Conservation (phyloP, 1,284 basidiomycete genomes). For the Sporisorium sorghi region DNA sequence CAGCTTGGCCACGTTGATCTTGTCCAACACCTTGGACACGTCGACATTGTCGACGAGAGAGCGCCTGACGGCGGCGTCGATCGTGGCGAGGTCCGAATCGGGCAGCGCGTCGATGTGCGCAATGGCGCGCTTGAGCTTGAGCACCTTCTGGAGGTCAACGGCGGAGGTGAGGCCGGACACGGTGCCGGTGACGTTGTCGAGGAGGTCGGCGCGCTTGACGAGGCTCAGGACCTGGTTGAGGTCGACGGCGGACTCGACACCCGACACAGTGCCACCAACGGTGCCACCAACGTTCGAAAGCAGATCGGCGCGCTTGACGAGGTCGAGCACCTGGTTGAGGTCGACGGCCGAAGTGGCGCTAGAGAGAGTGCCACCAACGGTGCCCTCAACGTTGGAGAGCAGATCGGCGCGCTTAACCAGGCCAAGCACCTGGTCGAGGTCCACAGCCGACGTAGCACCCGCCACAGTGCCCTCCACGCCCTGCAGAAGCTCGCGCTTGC, state of each 20-base stretch:
- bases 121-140: slow-evolving; percentile 25
- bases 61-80: slow-evolving; percentile 14
- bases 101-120: slow-evolving; percentile 30
- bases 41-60: not conserved
- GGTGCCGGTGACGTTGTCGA: slow-evolving; percentile 9
- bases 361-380: too few species aligned
- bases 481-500: too few species aligned
- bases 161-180: not conserved
- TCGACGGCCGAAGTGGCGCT: slow-evolving; percentile 3
- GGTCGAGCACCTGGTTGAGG: not conserved
- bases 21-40: not conserved
- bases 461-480: too few species aligned
- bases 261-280: slow-evolving; percentile 7
- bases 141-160: slow-evolving; percentile 9
- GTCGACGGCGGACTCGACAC: slow-evolving; percentile 3
- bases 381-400: slow-evolving; percentile 11
- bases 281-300: slow-evolving; percentile 13
- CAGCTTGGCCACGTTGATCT: not conserved
- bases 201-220: slow-evolving; percentile 26
- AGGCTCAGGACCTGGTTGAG: not conserved
- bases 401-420: slow-evolving; percentile 21
- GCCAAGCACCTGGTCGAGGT: not conserved
- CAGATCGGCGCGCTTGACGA: slow-evolving; percentile 20
- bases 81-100: slow-evolving; percentile 9
- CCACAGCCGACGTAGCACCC: slow-evolving; percentile 3